phyloP scores from a whole-genome alignment of 495 filamentous ascomycete species.

The Durotheca rogersii region DNA sequence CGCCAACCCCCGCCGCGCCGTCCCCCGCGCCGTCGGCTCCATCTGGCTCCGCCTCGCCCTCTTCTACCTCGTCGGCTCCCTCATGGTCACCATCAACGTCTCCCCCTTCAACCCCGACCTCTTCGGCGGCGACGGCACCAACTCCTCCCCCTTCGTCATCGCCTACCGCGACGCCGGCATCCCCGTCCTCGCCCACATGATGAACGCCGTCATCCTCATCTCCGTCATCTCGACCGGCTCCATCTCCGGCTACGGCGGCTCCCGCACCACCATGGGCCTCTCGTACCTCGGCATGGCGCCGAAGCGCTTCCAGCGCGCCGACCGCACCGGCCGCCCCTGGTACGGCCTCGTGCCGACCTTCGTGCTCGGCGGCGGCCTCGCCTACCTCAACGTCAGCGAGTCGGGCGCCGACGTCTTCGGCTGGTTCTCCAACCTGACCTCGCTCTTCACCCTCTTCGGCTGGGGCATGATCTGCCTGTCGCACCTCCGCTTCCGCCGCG shows the following conservation, averaged over 20 bases:
- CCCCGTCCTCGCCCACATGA: constrained; percentile 60
- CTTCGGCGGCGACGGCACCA: constrained; percentile 44
- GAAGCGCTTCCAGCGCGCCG: constrained; percentile 48
- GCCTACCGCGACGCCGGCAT: constrained; percentile 60
- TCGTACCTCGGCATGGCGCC: constrained; percentile 53
- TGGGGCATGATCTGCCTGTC: constrained; percentile 74
- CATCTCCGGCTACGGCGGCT: constrained; percentile 57
- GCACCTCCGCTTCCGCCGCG: constrained; percentile 62
- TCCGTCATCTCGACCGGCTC: constrained; percentile 53
- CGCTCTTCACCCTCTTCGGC: constrained; percentile 68
- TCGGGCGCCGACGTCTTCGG: constrained; percentile 44
- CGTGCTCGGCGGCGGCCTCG: constrained; percentile 51
- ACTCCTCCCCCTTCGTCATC: constrained; percentile 65
- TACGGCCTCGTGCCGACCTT: constrained; percentile 51
- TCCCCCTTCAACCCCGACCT: constrained; percentile 48
- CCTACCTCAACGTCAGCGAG: constrained; percentile 54
- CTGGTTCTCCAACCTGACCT: constrained; percentile 66
- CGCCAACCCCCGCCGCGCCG: constrained; percentile 53
- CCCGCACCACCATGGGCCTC: constrained; percentile 58
- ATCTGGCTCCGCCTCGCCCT: constrained; percentile 57
- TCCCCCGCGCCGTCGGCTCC: constrained; percentile 58
- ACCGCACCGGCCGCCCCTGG: constrained; percentile 53
- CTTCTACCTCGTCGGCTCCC: constrained; percentile 64
- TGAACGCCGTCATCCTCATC: constrained; percentile 64
- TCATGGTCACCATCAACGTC: constrained; percentile 64